phyloP scores from a whole-genome alignment of 2,329 filamentous ascomycete species.

The Diaporthe aspalathi region DNA sequence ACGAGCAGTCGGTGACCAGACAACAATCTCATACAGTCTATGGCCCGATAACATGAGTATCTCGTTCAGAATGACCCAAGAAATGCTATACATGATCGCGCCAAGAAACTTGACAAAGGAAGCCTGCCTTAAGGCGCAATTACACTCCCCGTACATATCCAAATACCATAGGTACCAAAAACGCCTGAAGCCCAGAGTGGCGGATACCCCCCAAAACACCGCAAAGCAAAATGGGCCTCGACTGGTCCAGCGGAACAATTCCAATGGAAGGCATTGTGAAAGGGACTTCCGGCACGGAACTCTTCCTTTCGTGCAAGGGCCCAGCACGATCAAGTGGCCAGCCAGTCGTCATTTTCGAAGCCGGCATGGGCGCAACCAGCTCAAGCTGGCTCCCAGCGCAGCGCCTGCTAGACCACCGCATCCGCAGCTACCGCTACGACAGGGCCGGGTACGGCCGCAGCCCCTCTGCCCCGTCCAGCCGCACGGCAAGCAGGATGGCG shows the following conservation, averaged over 20 bases:
- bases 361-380: slow-evolving; percentile 27
- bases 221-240: background rate
- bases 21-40: too few relatives aligned
- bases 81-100: too few relatives aligned
- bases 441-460: slow-evolving; percentile 32
- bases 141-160: background rate
- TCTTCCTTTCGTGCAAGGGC: background rate
- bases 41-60: too few relatives aligned
- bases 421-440: slow-evolving; percentile 36
- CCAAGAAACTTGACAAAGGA: background rate
- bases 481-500: slow-evolving; percentile 10
- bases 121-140: too few relatives aligned
- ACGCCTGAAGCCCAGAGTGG: background rate
- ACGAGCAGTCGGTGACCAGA: too few relatives aligned
- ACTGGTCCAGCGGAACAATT: background rate
- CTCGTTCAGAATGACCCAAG: background rate
- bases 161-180: background rate
- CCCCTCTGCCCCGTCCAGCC: background rate
- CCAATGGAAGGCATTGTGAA: background rate
- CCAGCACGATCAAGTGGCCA: background rate
- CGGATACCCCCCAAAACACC: background rate
- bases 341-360: slow-evolving; percentile 33
- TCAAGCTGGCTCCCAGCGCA: slow-evolving; percentile 26
- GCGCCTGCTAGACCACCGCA: slow-evolving; percentile 25
- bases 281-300: background rate